Evolutionary conservation across 768 basidiomycete genomes (phyloP), one percentile per base, ranked within the genome.

Genomic region (Rhodosporidiobolus sp.): DNA sequence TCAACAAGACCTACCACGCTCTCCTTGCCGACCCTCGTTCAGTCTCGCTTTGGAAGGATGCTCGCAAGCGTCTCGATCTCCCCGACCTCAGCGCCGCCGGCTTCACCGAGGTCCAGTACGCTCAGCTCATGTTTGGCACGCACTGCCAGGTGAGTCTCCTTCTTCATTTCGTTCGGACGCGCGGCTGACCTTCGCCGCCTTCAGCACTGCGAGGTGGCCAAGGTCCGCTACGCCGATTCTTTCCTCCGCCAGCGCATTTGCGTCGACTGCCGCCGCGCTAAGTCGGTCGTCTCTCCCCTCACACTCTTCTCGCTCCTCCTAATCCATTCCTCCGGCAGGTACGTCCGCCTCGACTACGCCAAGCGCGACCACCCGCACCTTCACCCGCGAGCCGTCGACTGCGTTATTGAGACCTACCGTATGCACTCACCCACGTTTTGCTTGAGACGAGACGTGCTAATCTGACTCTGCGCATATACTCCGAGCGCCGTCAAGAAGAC

Each of bases 91-190:
- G 10, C 24, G 24, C 32, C 3, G 49, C 22, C 45, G 35, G 49
- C 3, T 26, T 60, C 1, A 54, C 48, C 32, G 55, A 64, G 32
- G 6, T 46, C 3, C 61, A 56, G n/a, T 57, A 69, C 32, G 58
- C 38, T 12, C 55, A 52, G 17, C 43, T 62, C 55, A 54, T 70
- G 28, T 64, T 63, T 28, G 46, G 26, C 78, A 80, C 64, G 70
- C 26, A 22, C 35, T 57, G 53, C 19, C 65, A 66, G 57, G 55
- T 68, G 24, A 38, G 53, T 34, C 17, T 49, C 32, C 26, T 10
- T 19, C 49, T 57, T 24, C 26, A 32, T 28, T 14, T 30, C 45
- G 0, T 22, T 20, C 19, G 2, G 22, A 38, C 10, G 14, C 38
- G 38, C 46, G 49, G 58, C 48, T n/a, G 24, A 1, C 3, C 24